phyloP scores from a whole-genome alignment of 768 basidiomycete genomes.

The Amanita muscaria region DNA sequence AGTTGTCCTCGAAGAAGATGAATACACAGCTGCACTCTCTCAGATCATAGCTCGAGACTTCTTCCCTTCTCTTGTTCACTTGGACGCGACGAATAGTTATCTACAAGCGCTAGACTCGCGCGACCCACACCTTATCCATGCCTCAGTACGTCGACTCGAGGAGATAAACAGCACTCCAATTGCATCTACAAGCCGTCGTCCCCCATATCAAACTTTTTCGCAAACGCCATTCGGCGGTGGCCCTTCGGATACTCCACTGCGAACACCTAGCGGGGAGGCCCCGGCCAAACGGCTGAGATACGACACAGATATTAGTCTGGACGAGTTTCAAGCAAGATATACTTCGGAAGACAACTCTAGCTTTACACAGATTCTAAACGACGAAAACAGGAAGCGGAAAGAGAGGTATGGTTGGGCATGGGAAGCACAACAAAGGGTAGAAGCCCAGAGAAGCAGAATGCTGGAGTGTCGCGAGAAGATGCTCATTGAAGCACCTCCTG shows the following conservation, averaged over 20 bases:
- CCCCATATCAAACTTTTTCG: slow-evolving; percentile 36
- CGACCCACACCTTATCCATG: slow-evolving; percentile 68
- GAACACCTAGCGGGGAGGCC: slow-evolving; percentile 34
- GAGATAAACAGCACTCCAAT: slow-evolving; percentile 48
- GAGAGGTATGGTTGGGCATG: slow-evolving; percentile 90
- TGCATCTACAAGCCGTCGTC: slow-evolving; percentile 21
- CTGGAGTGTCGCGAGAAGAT: slow-evolving; percentile 60
- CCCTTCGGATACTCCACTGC: slow-evolving; percentile 61
- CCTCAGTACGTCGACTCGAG: slow-evolving; percentile 67
- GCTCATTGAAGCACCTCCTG: slow-evolving; percentile 59
- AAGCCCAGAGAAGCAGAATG: slow-evolving; percentile 55
- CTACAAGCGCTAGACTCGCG: slow-evolving; percentile 70
- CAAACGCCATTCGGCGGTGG: slow-evolving; percentile 58
- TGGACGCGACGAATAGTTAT: slow-evolving; percentile 84
- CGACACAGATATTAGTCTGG: slow-evolving; percentile 59
- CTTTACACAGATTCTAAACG: slow-evolving; percentile 85
- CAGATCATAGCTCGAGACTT: slow-evolving; percentile 96
- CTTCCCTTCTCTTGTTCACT: slow-evolving; percentile 87
- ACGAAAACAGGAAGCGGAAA: slow-evolving; percentile 77
- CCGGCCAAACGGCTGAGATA: slow-evolving; percentile 49
- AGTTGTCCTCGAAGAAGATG: slow-evolving; percentile 80
- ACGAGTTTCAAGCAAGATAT: slow-evolving; percentile 83
- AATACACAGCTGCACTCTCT: slow-evolving; percentile 85
- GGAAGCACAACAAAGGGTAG: slow-evolving; percentile 81
- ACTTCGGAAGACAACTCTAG: slow-evolving; percentile 98